phyloP scores from a whole-genome alignment of 78 protist species.

The Thecamonas trahens region DNA sequence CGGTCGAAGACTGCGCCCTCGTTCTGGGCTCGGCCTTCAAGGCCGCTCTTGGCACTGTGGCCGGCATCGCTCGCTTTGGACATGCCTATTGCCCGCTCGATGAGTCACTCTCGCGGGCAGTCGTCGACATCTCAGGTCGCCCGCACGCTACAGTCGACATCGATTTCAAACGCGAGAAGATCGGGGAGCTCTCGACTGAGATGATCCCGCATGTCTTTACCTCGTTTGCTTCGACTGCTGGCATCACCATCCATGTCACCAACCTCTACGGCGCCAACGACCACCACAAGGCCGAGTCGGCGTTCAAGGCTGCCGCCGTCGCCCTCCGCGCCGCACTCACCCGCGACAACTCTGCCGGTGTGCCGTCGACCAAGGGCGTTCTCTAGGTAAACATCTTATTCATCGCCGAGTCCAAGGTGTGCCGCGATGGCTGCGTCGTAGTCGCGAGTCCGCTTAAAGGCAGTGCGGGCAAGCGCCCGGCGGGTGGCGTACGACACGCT shows the following conservation, averaged over 20 bases:
- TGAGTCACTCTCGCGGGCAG: constrained; percentile 60
- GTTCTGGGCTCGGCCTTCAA: constrained; percentile 44
- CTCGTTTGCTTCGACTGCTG: constrained; percentile 47
- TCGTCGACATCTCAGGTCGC: constrained; percentile 59
- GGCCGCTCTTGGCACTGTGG: constrained; percentile 8
- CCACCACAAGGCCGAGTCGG: constrained; percentile 67
- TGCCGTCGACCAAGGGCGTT: too few species aligned
- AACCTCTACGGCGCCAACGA: constrained; percentile 50
- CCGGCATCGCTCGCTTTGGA: constrained; percentile 31
- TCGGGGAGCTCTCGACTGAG: constrained; percentile 62
- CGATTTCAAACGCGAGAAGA: constrained; percentile 35
- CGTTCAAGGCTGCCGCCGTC: constrained; percentile 54
- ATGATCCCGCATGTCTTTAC: constrained; percentile 63
- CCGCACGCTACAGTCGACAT: constrained; percentile 39
- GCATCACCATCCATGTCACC: constrained; percentile 62
- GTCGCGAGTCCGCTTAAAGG: constrained; percentile 66
- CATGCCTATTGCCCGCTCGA: constrained; percentile 58
- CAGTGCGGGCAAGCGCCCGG: constrained; percentile 23
- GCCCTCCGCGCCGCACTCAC: constrained; percentile 39
- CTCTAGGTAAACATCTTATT: constrained; percentile 10
- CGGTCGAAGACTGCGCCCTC: constrained; percentile 62
- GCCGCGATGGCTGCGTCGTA: constrained; percentile 69
- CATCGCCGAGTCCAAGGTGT: constrained; percentile 13
- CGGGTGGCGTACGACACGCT: neutral
- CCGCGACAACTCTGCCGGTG: too few species aligned